Evolutionary conservation across 805 yeast species (phyloP), one percentile per base, ranked within the genome.

Genomic region (Pichia heedii): DNA sequence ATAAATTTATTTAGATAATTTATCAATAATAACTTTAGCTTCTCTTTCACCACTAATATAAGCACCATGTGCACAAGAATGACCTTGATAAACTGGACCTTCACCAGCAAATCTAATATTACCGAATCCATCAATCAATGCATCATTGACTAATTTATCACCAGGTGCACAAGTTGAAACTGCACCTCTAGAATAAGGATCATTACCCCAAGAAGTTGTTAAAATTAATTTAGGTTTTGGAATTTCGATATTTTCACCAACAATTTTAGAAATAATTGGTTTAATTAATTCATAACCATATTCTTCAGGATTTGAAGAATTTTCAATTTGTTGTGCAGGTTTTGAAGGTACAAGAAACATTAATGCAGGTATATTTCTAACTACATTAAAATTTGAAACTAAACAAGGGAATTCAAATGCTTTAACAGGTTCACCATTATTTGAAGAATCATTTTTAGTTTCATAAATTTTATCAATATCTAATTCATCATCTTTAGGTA

Each of bases 61-160:
- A 0, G 80, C 80, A 1, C 80, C 80, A 50, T 75, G 77, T 4
- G 73, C 76, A 55, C 76, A 71, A 2, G 77, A 76, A 19, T 70
- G 69, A 2, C 77, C 79, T 38, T 73, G 77, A 44, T 60, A 54
- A 35, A 65, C 61, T 21, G 77, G 69, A 43, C 72, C 77, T 50
- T 74, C 80, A 8, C 80, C 80, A 0, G 79, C 79, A 62, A 75
- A 75, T 22, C 78, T 57, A 19, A 75, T 54, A 15, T 61, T 51
- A 3, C 60, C 65, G 41, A 55, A 54, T 3, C 67, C 67, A n/a
- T 54, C 54, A 24, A 58, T 33, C 21, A 55, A 43, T 6, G 51
- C 57, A 37, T 54, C 60, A 33, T 58, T 57, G n/a, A 60, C 64
- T 1, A 71, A 32, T 18, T 66, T 65, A 51, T 73, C 78, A 15